Evolutionary conservation across 345 rosid genomes (phyloP).

Genomic region (Euphorbia peplus): DNA sequence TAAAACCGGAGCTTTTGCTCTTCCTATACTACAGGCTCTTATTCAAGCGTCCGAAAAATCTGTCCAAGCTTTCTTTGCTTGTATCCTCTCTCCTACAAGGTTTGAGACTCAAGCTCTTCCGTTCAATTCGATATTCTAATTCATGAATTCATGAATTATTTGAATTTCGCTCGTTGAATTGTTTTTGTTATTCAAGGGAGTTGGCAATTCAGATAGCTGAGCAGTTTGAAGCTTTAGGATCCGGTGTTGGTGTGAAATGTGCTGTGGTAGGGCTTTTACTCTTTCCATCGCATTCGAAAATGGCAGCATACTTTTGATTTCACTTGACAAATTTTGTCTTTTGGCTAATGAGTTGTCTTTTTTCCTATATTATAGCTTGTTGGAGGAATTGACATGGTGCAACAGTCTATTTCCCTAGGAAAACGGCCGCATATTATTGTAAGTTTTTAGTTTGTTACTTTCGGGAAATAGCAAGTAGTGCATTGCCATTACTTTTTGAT

Average conservation of each 20-base stretch:
- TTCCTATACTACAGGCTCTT: constrained; percentile 82
- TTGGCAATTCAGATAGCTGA: constrained; percentile 95
- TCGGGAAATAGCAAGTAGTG: neutral
- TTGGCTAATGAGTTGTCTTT: neutral
- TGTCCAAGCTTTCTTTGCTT: constrained; percentile 77
- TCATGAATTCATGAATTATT: neutral
- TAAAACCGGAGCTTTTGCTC: constrained; percentile 93
- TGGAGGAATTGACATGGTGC: constrained; percentile 90
- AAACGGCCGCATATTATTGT: constrained; percentile 89
- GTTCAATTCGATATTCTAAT: neutral
- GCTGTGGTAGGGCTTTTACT: constrained; percentile 67
- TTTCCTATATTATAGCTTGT: constrained; percentile 58
- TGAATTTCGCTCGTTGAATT: neutral
- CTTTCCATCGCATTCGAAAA: neutral
- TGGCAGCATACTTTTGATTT: neutral
- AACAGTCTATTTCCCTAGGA: constrained; percentile 69
- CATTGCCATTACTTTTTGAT: neutral
- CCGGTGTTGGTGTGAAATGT: constrained; percentile 72
- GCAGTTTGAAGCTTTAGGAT: constrained; percentile 88
- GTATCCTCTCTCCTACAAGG: constrained; percentile 94
- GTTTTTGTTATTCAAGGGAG: constrained; percentile 48
- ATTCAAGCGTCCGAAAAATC: constrained; percentile 56
- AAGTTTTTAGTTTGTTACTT: constrained; percentile 22
- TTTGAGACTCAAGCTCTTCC: constrained; percentile 13
- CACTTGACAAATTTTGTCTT: neutral